A percentile compares a stretch with the other conserved stretches of the same genome.
phyloP scores from a whole-genome alignment of 2,329 filamentous ascomycete genomes.

The Penicillium sumatraense region DNA sequence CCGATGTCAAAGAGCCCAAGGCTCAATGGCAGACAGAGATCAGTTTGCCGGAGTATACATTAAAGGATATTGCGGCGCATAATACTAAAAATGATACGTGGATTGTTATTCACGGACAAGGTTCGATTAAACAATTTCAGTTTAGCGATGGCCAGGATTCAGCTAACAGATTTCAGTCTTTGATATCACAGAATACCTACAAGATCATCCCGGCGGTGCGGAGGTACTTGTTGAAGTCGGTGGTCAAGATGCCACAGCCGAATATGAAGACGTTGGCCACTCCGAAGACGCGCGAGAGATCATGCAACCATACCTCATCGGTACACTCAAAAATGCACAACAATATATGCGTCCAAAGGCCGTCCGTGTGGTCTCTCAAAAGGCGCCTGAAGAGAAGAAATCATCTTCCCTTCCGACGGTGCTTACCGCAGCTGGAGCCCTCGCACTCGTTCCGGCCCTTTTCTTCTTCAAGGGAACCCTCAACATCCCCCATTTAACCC shows the following conservation, averaged over 20 bases:
- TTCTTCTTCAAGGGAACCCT: constrained; percentile 15
- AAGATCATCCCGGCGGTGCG: constrained; percentile 61
- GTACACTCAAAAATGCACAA: constrained; percentile 33
- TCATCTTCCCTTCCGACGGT: constrained; percentile 21
- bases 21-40: constrained; percentile 20
- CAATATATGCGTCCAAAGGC: constrained; percentile 23
- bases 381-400: constrained; percentile 11
- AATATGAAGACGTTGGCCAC: constrained; percentile 51
- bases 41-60: constrained; percentile 27
- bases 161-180: constrained; percentile 52
- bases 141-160: not conserved
- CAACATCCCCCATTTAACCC: constrained; percentile 4
- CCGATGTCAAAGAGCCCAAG: constrained; percentile 19
- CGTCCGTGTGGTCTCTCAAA: constrained; percentile 28
- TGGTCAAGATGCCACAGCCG: constrained; percentile 47
- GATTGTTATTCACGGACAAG: constrained; percentile 62
- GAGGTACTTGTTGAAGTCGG: constrained; percentile 47
- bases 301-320: constrained; percentile 42
- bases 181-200: constrained; percentile 61
- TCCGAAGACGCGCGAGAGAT: constrained; percentile 51
- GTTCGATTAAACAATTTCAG: constrained; percentile 32
- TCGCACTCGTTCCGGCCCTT: constrained; percentile 12
- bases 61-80: constrained; percentile 53
- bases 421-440: constrained; percentile 32
- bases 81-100: constrained; percentile 55